Base-by-base conservation (phyloP, 306 rosid species). In the Trifolium subterraneum region DNA sequence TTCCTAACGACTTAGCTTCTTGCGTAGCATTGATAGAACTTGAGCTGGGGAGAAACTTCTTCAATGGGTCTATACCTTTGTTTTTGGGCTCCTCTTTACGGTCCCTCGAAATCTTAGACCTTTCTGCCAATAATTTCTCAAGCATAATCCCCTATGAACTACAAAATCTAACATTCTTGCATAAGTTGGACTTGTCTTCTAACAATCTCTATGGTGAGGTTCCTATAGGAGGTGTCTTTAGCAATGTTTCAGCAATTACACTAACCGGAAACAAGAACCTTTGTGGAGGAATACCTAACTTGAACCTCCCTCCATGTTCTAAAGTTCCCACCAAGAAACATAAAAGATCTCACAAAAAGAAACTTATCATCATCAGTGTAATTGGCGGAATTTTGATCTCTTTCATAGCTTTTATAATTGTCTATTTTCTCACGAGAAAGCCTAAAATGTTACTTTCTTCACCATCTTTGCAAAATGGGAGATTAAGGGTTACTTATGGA, bases 1-100 rank as follows among this genome's bases (percentile, higher is more conserved):
- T 76, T 76, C 81, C 85, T 8, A 0, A 2, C 18, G 64, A 59
- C 7, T 50, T 81, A n/a, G 65, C 74, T 15, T 27, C 27, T 66
- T 81, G 85, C 52, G 10, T 16, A 0, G 15, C 4, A 7, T 27
- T 81, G 3, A 45, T 44, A 56, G 5, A 3, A 13, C 60, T 81
- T 0, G 0, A 0, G 0, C 11, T 81, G 9, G 13, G 12, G 6
- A n/a, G 19, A 19, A 81, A 76, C 64, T 72, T 59, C 47, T 81
- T 48, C 16, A 0, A 71, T 22, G 81, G 84, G 55, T n/a, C 0
- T 16, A 55, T 81, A 48, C 79, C 79, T 15, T 48, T 2, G 3
- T 48, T 48, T 10, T n/a, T 48, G 55, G 55, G 22, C 16, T 71
- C 72, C 10, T 48, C 55, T 6, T 48, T 48, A 15, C 6, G 10